Base-by-base conservation (phyloP, 2,329 filamentous ascomycete genomes). In the Conoideocrella luteorostrata region DNA sequence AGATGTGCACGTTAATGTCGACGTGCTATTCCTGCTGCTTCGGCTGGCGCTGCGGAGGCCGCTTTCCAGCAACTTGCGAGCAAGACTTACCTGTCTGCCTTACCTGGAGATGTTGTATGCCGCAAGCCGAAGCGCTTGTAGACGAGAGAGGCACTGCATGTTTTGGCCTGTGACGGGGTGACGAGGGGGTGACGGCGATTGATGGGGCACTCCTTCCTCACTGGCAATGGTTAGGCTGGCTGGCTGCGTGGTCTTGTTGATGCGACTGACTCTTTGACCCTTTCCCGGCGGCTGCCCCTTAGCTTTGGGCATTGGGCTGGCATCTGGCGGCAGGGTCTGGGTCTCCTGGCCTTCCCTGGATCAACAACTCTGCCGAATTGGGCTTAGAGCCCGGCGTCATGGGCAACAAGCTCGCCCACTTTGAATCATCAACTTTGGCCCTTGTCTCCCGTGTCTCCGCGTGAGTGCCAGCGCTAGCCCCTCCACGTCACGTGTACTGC, bases 151-250 rank as follows among this genome's bases (percentile, higher is more conserved):
- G 35, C 28, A 43, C 46, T 48, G 43, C 39, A 43, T 56, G 55
- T 56, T 56, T 56, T 56, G 53, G 53, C 55, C 51, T 48, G 54
- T 56, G 55, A 54, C 50, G 43, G 45, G 40, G n/a, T 20, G 11
- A 12, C 21, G 28, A n/a, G n/a, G n/a, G n/a, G n/a, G n/a, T n/a
- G 26, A 12, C 12, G 18, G 15, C 12, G 47, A 45, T 49, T 50
- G 51, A 52, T 54, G 50, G 49, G 50, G 45, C 46, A 46, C 29
- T 26, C 39, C 29, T 18, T 10, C 41, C 15, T 32, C 39, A 39
- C n/a, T n/a, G n/a, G n/a, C n/a, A n/a, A n/a, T n/a, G n/a, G n/a
- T n/a, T n/a, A 17, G 30, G 11, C 29, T 33, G 36, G 17, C 17
- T 22, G 17, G 21, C 17, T 30, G 28, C 11, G 26, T 28, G 17